Conservation (phyloP, 768 basidiomycete species). For the Amanita exitialis region DNA sequence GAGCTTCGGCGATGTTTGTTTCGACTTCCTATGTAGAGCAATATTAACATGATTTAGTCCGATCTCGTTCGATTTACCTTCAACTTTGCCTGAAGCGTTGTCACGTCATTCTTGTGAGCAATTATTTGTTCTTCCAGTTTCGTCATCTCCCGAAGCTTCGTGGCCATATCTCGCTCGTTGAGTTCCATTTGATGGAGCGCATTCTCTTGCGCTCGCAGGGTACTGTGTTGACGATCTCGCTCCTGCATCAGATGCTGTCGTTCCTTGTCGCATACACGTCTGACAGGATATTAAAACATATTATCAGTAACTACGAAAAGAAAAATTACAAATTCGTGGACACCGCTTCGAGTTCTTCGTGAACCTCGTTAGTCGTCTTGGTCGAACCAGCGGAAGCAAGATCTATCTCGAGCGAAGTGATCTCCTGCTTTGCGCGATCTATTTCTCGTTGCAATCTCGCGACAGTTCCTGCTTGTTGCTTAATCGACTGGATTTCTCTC, state of each 20-base stretch:
- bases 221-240: conserved; percentile 46
- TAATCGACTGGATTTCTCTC: conserved; percentile 49
- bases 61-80: conserved; percentile 31
- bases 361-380: conserved; percentile 80
- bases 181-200: conserved; percentile 56
- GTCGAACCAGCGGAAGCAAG: conserved; percentile 64
- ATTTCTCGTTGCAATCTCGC: conserved; percentile 50
- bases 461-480: conserved; percentile 51
- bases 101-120: conserved; percentile 49
- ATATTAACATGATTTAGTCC: background rate
- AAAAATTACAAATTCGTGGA: conserved; percentile 52
- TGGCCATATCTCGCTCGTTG: conserved; percentile 44
- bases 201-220: conserved; percentile 45
- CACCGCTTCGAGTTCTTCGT: conserved; percentile 61
- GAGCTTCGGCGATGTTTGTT: conserved; percentile 43
- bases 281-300: conserved; percentile 15
- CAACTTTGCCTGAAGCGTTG: conserved; percentile 27
- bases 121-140: conserved; percentile 45
- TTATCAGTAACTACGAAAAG: background rate
- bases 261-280: conserved; percentile 60
- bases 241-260: conserved; percentile 46
- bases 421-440: conserved; percentile 50
- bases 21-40: conserved; percentile 47
- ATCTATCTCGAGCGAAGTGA: conserved; percentile 53
- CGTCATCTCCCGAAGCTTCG: conserved; percentile 49